Evolutionary conservation across 768 basidiomycete genomes (phyloP), one percentile per base, ranked within the genome.

Genomic region (Dacryopinax spathularia): DNA sequence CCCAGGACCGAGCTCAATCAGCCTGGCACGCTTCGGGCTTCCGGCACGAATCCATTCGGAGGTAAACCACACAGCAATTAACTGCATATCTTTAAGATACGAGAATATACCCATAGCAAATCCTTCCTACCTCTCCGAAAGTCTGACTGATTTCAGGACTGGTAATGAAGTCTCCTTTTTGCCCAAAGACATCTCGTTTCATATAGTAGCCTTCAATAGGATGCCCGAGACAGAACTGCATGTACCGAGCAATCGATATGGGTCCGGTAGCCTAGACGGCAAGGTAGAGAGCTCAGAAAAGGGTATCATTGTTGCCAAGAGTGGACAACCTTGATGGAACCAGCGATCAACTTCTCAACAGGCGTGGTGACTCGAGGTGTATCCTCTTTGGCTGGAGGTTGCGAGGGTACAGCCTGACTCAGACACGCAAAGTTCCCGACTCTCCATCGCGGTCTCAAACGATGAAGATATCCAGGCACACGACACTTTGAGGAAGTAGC

Each of bases 121-220:
- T 10, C 37, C 43, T 16, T 73, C 82, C 67, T 71, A 93, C 95
- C 84, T 99, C 95, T 65, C 96, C 96, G 72, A 98, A 98, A 0
- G 90, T 83, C 72, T 97, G 93, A 69, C 84, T 89, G 62, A 99
- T 97, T 73, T 99, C 96, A 1, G 95, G 96, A 68, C 89, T 92
- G 12, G 96, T 99, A 22, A 89, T 87, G 70, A 98, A 99, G 77
- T 99, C 96, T 4, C 96, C 96, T 39, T 80, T 78, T 0, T 82
- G 66, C 13, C 96, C 96, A 69, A 99, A 91, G 1, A 98, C 86
- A 41, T 83, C 79, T 64, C 89, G 80, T 15, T 78, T 69, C 78
- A 88, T 90, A 77, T 98, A 98, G 75, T 98, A 99, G 1, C 96
- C 96, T 62, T 91, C 78, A 0, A 82, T 87, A 1, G 94, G 92